Conservation (phyloP, 805 yeast species). For the Lipomyces starkeyi region DNA sequence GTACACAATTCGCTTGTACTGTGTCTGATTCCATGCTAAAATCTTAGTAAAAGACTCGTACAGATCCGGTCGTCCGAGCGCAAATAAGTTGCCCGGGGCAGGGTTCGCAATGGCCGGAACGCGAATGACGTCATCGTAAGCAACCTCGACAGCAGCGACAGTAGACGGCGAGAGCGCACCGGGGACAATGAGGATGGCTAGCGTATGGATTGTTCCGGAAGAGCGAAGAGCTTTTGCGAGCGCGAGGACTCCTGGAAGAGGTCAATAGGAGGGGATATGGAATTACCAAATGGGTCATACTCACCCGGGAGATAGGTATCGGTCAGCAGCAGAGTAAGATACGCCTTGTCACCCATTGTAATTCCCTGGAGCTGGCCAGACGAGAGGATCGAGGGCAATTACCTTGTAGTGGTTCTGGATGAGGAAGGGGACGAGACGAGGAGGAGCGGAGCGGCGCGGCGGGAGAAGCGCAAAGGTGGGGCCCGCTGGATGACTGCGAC, state of each 20-base stretch:
- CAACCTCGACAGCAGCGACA: constrained; percentile 24
- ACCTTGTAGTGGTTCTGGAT: not conserved
- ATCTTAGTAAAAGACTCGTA: constrained; percentile 56
- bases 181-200: constrained; percentile 41
- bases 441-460: not conserved
- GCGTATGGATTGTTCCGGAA: constrained; percentile 38
- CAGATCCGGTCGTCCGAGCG: constrained; percentile 58
- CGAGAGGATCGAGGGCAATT: not conserved
- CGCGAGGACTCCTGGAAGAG: constrained; percentile 57
- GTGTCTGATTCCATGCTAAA: constrained; percentile 57
- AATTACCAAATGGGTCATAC: not conserved
- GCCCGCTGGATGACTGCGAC: not conserved
- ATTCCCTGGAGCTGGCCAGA: not conserved
- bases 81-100: constrained; percentile 39
- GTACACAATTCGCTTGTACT: constrained; percentile 53
- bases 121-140: constrained; percentile 42
- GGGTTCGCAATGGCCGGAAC: constrained; percentile 43
- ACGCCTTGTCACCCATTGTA: constrained; percentile 43
- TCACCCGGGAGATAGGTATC: constrained; percentile 49
- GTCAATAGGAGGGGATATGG: not conserved
- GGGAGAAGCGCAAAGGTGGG: constrained; percentile 4
- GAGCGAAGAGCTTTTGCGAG: constrained; percentile 50
- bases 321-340: constrained; percentile 54
- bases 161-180: constrained; percentile 20
- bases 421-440: not conserved